Evolutionary conservation across 2,329 filamentous ascomycete species (phyloP).

Genomic region (Metarhizium guizhouense): DNA sequence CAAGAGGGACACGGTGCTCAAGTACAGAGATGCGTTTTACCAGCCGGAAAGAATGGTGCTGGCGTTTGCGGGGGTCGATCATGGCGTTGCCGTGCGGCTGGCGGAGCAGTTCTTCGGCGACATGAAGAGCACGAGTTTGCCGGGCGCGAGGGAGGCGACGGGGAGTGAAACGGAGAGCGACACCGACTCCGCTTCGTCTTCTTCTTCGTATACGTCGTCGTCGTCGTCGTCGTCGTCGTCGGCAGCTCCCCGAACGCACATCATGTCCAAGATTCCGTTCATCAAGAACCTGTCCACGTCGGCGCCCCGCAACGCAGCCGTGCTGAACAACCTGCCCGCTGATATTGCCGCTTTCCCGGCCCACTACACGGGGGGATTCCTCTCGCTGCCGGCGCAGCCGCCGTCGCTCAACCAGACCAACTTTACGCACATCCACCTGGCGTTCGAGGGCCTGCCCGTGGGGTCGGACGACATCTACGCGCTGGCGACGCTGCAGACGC

Average conservation of each 20-base stretch:
- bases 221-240: conserved; percentile 32
- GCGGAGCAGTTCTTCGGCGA: conserved; percentile 85
- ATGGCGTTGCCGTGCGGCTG: conserved; percentile 68
- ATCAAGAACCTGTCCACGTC: conserved; percentile 82
- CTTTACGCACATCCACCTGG: conserved; percentile 88
- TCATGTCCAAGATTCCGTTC: conserved; percentile 80
- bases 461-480: conserved; percentile 90
- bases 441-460: conserved; percentile 91
- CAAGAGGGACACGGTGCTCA: conserved; percentile 60
- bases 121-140: conserved; percentile 49
- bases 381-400: conserved; percentile 73
- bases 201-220: conserved; percentile 28
- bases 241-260: conserved; percentile 44
- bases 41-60: conserved; percentile 86
- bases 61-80: conserved; percentile 86
- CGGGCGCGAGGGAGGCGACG: background rate
- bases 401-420: conserved; percentile 69
- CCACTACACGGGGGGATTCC: conserved; percentile 89
- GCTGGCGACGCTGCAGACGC: conserved; percentile 86
- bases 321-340: conserved; percentile 31
- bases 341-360: conserved; percentile 44
- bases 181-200: conserved; percentile 6
- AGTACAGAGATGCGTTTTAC: conserved; percentile 79
- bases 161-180: conserved; percentile 23
- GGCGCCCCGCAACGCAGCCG: conserved; percentile 51